Evolutionary conservation across 2,329 filamentous ascomycete genomes (phyloP), one percentile per base, ranked within the genome.

Genomic region (Scolecobasidium constrictum): DNA sequence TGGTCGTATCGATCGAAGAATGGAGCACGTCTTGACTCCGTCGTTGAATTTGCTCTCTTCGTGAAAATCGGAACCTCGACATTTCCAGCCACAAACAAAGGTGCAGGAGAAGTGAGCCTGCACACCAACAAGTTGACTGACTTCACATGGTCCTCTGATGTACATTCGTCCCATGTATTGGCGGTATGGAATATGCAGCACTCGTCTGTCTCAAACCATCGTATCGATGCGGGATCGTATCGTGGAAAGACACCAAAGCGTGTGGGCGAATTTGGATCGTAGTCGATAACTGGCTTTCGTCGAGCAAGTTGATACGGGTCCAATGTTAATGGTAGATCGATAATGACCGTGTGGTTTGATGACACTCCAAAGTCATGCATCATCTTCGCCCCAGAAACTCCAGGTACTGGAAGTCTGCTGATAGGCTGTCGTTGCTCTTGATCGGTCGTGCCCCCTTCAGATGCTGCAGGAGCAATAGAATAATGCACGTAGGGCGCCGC

Each of bases 341-440:
- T 70, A 43, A 85, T 81, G 28, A 84, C 61, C 0, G 79, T 82
- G 51, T 83, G 70, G 4, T 54, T 57, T 4, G 61, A 66, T 2
- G 79, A 81, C 2, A 80, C 79, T 12, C 81, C 81, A 57, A 84
- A 85, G 55, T 85, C 81, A 53, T 85, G 81, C 78, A 85, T 85
- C 71, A 85, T 80, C 54, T 80, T 83, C 2, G 78, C 74, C 1
- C 73, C 73, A 3, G 65, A 63, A 19, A 84, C 66, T 0, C 79
- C 78, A 0, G 77, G 72, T 0, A 85, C 67, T 0, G 77, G 64
- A 5, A 66, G 60, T 48, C 76, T 75, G 44, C 81, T 60, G 38
- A 65, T 50, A n/a, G n/a, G n/a, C n/a, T n/a, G n/a, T 39, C 51
- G 58, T 15, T 22, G 17, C 15, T 19, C 19, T 34, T 15, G 5